A percentile compares a stretch with the other conserved stretches of the same genome.
Conservation (phyloP, 2,329 filamentous ascomycete species). For the Apiospora arundinis region DNA sequence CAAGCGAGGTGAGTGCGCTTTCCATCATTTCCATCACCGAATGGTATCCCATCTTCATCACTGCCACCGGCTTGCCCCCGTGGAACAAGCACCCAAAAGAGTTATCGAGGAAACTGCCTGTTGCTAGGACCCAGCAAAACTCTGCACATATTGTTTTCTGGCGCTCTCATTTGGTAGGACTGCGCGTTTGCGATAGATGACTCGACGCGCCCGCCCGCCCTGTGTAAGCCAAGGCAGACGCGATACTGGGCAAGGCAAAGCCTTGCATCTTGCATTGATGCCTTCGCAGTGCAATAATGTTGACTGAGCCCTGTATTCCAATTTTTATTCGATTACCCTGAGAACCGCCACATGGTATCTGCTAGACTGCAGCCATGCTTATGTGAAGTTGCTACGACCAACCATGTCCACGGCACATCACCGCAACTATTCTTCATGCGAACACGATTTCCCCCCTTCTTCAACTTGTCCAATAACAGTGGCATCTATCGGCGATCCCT, state of each 20-base stretch:
- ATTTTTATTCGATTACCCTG: neutral
- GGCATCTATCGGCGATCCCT: neutral
- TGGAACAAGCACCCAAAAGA: neutral
- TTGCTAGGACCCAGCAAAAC: neutral
- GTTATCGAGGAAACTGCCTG: neutral
- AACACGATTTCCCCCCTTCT: neutral
- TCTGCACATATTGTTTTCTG: neutral
- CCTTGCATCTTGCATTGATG: neutral
- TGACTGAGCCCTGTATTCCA: neutral
- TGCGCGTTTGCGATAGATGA: slow-evolving; percentile 2
- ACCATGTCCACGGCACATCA: neutral
- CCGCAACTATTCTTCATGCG: neutral
- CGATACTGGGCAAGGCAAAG: neutral
- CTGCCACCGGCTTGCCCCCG: neutral
- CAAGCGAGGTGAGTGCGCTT: slow-evolving; percentile 6
- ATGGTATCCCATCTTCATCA: neutral
- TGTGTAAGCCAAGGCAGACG: slow-evolving; percentile 14
- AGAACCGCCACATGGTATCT: neutral
- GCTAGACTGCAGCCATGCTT: slow-evolving; percentile 11
- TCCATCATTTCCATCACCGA: slow-evolving; percentile 17
- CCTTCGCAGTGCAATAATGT: neutral
- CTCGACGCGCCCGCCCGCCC: neutral
- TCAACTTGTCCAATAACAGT: neutral
- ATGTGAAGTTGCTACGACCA: neutral
- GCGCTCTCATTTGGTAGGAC: slow-evolving; percentile 7